These are phyloP conservation scores for Fusarium incarnatum DNA, from an alignment of 2,329 filamentous ascomycete genomes.

Conservation along the genomic window DNA sequence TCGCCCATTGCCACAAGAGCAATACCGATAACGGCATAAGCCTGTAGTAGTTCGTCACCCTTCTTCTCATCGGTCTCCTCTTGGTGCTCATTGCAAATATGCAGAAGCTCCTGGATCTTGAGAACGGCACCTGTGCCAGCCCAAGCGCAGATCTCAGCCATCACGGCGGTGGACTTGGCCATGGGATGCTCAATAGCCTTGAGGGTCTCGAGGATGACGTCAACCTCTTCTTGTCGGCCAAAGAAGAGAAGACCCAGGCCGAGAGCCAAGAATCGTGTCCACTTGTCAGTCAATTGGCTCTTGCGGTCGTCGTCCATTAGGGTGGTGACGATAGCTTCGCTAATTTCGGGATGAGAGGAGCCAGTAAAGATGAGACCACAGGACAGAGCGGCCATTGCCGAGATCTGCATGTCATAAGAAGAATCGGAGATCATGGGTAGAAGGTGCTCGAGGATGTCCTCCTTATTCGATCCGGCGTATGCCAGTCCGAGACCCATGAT, in stretches of 20 bases:
- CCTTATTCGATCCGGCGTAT: conserved; percentile 94
- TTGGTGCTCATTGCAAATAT: conserved; percentile 97
- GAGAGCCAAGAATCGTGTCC: conserved; percentile 95
- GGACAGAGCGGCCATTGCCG: conserved; percentile 93
- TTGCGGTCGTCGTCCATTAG: conserved; percentile 93
- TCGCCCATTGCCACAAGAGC: conserved; percentile 98
- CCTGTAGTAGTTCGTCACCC: conserved; percentile 93
- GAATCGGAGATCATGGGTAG: conserved; percentile 89
- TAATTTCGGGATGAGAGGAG: conserved; percentile 90
- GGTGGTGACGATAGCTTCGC: conserved; percentile 90
- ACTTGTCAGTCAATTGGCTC: conserved; percentile 94
- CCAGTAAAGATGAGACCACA: conserved; percentile 93
- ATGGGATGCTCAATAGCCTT: conserved; percentile 98
- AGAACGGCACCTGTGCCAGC: conserved; percentile 96
- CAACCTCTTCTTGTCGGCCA: conserved; percentile 97
- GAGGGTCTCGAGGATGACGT: conserved; percentile 94
- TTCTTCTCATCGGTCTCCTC: conserved; percentile 96
- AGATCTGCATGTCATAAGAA: conserved; percentile 90
- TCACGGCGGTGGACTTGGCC: conserved; percentile 92
- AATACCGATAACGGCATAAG: conserved; percentile 94
- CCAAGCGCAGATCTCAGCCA: conserved; percentile 98
- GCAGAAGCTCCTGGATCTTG: conserved; percentile 95
- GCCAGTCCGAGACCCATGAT: conserved; percentile 97
- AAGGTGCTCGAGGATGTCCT: conserved; percentile 85
- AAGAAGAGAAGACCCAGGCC: conserved; percentile 95